Conservation (phyloP, 2,329 filamentous ascomycete genomes). For the Aspergillus pseudonomiae region DNA sequence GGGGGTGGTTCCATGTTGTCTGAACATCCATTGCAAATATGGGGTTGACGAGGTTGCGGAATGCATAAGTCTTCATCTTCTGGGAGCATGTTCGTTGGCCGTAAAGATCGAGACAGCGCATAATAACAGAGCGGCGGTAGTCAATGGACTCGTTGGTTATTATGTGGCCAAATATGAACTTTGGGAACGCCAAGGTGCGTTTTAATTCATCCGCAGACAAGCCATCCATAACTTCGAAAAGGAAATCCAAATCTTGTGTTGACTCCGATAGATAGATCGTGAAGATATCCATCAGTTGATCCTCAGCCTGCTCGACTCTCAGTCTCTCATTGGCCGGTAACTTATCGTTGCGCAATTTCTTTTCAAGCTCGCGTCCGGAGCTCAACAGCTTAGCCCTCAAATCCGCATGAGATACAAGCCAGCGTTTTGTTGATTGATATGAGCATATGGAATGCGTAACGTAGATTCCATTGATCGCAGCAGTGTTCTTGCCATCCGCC, state of each 20-base stretch:
- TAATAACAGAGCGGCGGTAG: conserved; percentile 79
- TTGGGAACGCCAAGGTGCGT: conserved; percentile 71
- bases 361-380: conserved; percentile 78
- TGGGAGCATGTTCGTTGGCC: conserved; percentile 77
- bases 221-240: conserved; percentile 82
- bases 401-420: conserved; percentile 62
- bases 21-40: conserved; percentile 96
- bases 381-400: conserved; percentile 62
- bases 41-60: conserved; percentile 91
- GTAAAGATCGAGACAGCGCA: conserved; percentile 87
- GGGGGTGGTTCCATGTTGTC: conserved; percentile 68
- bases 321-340: conserved; percentile 75
- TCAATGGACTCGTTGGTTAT: conserved; percentile 83
- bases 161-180: conserved; percentile 82
- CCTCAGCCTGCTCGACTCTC: conserved; percentile 83
- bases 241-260: conserved; percentile 75
- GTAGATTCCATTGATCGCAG: conserved; percentile 85
- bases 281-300: conserved; percentile 84
- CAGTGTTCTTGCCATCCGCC: conserved; percentile 70
- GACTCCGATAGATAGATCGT: conserved; percentile 76
- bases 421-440: conserved; percentile 65
- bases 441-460: conserved; percentile 77
- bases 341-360: conserved; percentile 69
- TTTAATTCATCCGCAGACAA: conserved; percentile 84
- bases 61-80: conserved; percentile 88